Evolutionary conservation across 2,329 filamentous ascomycete genomes (phyloP).

Genomic region (Xylaria sp.): DNA sequence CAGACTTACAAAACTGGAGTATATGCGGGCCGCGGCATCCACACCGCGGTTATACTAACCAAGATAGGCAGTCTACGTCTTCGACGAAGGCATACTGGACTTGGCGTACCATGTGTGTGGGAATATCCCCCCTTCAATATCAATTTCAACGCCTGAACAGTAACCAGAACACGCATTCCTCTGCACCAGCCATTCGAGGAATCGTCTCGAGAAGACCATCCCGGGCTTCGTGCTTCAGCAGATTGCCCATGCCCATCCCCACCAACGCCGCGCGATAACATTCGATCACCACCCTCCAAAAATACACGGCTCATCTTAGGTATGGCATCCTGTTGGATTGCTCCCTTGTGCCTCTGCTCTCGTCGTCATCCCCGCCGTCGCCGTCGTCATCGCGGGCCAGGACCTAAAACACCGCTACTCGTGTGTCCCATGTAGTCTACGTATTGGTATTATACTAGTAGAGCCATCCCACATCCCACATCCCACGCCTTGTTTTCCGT

Average conservation of each 20-base stretch:
- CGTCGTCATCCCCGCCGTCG: conserved; percentile 3
- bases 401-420: conserved; percentile 8
- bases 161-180: conserved; percentile 24
- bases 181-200: conserved; percentile 22
- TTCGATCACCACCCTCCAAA: conserved; percentile 21
- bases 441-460: neutral
- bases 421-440: neutral
- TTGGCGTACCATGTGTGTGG: conserved; percentile 29
- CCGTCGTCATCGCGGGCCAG: conserved; percentile 6
- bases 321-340: conserved; percentile 18
- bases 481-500: neutral
- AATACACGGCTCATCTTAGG: conserved; percentile 18
- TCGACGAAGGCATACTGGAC: neutral
- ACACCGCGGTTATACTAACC: conserved; percentile 15
- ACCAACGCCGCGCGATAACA: conserved; percentile 29
- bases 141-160: conserved; percentile 15
- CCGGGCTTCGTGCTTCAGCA: conserved; percentile 24
- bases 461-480: neutral
- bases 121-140: conserved; percentile 32
- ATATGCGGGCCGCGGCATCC: conserved; percentile 12
- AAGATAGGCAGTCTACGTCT: conserved; percentile 3
- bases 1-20: conserved; percentile 1
- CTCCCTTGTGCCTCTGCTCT: conserved; percentile 8
- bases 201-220: conserved; percentile 8
- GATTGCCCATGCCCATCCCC: neutral